phyloP scores from a whole-genome alignment of 2,329 filamentous ascomycete genomes.

The Pseudogymnoascus pannorum region DNA sequence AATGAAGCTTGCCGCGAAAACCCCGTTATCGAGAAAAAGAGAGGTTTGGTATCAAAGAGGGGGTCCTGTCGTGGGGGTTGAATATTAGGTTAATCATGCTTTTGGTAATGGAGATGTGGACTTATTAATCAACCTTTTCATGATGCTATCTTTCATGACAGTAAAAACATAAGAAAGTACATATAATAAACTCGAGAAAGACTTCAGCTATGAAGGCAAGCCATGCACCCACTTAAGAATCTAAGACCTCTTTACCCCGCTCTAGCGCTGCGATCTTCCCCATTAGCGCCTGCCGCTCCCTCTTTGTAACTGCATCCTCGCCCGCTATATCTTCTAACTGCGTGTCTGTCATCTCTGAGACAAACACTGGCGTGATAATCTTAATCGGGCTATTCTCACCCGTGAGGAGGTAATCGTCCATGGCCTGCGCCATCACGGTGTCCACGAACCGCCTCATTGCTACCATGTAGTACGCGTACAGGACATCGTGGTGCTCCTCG shows the following conservation, averaged over 20 bases:
- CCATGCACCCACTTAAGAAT: too few relatives aligned
- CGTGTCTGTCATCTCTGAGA: slow-evolving; percentile 39
- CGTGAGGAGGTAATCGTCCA: slow-evolving; percentile 46
- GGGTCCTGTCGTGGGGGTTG: too few relatives aligned
- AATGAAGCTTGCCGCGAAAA: too few relatives aligned
- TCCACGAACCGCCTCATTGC: slow-evolving; percentile 56
- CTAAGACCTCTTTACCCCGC: neutral
- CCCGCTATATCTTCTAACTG: slow-evolving; percentile 51
- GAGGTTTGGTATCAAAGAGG: too few relatives aligned
- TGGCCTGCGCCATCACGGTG: slow-evolving; percentile 50
- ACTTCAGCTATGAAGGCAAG: too few relatives aligned
- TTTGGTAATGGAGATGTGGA: too few relatives aligned
- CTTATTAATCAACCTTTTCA: too few relatives aligned
- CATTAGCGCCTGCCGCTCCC: neutral
- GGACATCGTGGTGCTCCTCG: slow-evolving; percentile 51
- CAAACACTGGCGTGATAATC: slow-evolving; percentile 43
- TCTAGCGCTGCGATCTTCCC: neutral
- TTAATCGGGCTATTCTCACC: slow-evolving; percentile 43
- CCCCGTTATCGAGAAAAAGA: too few relatives aligned
- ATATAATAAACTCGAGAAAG: too few relatives aligned
- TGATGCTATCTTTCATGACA: too few relatives aligned
- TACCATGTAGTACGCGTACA: slow-evolving; percentile 56
- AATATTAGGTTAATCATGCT: too few relatives aligned
- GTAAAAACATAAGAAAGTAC: too few relatives aligned
- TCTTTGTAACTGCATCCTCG: slow-evolving; percentile 36